A percentile compares a stretch with the other conserved stretches of the same genome.
Evolutionary conservation across 1,139 yeast species (phyloP).

Genomic region (Pichia sp.): DNA sequence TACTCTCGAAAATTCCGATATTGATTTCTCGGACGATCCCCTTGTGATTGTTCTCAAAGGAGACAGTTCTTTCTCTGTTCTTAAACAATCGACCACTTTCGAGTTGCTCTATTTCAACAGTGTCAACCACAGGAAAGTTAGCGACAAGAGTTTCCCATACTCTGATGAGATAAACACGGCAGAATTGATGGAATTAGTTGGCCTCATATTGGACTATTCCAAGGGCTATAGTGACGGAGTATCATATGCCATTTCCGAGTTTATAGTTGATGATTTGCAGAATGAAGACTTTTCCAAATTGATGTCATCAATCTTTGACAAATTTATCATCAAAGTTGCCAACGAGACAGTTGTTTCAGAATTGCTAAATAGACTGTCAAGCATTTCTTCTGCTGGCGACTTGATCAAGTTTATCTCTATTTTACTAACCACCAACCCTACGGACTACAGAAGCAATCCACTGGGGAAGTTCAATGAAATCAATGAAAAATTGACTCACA

Average conservation of each 20-base stretch:
- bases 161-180: constrained; percentile 8
- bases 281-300: constrained; percentile 1
- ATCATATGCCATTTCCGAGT: not conserved
- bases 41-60: constrained; percentile 28
- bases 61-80: constrained; percentile 26
- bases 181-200: constrained; percentile 15
- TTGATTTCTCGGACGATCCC: constrained; percentile 23
- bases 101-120: constrained; percentile 29
- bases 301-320: constrained; percentile 36
- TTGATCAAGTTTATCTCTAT: constrained; percentile 28
- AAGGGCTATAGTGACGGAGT: constrained; percentile 10
- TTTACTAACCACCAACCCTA: constrained; percentile 26
- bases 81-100: constrained; percentile 29
- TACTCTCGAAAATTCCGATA: constrained; percentile 31
- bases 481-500: constrained; percentile 23
- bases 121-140: not conserved
- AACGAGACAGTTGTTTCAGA: constrained; percentile 25
- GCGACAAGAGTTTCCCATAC: not conserved
- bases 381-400: constrained; percentile 26
- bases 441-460: constrained; percentile 20
- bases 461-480: constrained; percentile 25
- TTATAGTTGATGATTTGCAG: constrained; percentile 1
- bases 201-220: constrained; percentile 14
- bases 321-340: constrained; percentile 29
- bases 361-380: constrained; percentile 26